Percentiles rank a stretch among this genome's conserved stretches.
phyloP scores from a whole-genome alignment of 2,329 filamentous ascomycete genomes.

The Alternaria solani region DNA sequence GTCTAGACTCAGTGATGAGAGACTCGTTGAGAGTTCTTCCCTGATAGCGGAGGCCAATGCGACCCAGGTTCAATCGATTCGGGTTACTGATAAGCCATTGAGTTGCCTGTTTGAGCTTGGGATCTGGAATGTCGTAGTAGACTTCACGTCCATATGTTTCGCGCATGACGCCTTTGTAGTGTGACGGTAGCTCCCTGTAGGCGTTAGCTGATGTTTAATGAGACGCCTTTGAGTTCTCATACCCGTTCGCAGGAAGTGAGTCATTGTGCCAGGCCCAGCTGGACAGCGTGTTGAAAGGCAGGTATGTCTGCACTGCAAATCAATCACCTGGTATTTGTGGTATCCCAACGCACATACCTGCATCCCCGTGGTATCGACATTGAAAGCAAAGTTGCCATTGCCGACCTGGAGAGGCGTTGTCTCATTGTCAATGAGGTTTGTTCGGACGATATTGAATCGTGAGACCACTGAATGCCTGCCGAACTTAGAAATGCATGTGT shows the following conservation, averaged over 20 bases:
- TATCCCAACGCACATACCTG: conserved; percentile 32
- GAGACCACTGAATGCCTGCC: conserved; percentile 28
- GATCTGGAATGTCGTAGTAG: conserved; percentile 53
- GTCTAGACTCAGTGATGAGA: conserved; percentile 31
- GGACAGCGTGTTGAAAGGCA: conserved; percentile 51
- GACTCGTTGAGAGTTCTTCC: conserved; percentile 38
- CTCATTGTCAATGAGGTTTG: conserved; percentile 43
- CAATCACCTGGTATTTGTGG: not conserved
- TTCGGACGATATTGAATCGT: conserved; percentile 31
- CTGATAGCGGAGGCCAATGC: conserved; percentile 56
- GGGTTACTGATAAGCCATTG: conserved; percentile 64
- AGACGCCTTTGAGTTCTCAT: conserved; percentile 30
- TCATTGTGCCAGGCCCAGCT: conserved; percentile 57
- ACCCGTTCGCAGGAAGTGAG: conserved; percentile 50
- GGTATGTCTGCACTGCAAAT: conserved; percentile 38
- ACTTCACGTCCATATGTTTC: conserved; percentile 54
- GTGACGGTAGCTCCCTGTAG: conserved; percentile 27
- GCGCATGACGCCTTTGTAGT: conserved; percentile 49
- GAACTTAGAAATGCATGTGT: not conserved
- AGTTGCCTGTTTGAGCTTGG: conserved; percentile 51
- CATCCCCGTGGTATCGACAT: conserved; percentile 57
- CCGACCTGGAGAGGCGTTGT: conserved; percentile 61
- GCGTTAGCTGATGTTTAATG: not conserved
- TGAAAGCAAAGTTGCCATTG: conserved; percentile 59
- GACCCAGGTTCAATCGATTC: conserved; percentile 60